phyloP scores from a whole-genome alignment of 2,329 filamentous ascomycete genomes.

The Fusarium armeniacum region DNA sequence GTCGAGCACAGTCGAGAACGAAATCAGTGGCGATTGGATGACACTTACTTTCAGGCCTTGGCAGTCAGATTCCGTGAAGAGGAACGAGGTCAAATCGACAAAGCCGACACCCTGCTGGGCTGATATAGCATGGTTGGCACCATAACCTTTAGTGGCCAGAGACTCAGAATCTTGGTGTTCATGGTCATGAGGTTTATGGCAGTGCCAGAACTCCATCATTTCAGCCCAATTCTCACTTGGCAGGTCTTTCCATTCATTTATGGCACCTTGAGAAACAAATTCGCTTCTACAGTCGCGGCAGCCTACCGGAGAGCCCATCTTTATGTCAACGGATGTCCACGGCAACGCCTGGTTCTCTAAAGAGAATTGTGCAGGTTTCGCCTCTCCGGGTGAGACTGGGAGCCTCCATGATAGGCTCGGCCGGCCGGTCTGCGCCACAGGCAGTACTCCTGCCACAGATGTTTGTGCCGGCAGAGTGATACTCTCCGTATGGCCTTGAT shows the following conservation, averaged over 20 bases:
- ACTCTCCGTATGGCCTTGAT: conserved; percentile 56
- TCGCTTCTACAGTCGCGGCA: conserved; percentile 58
- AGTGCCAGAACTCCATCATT: conserved; percentile 99
- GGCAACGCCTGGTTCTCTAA: conserved; percentile 61
- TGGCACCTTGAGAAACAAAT: conserved; percentile 57
- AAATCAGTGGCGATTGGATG: conserved; percentile 30
- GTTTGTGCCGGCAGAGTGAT: conserved; percentile 62
- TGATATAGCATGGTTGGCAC: conserved; percentile 80
- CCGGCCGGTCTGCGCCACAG: conserved; percentile 53
- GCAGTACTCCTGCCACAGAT: conserved; percentile 54
- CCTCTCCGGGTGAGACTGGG: conserved; percentile 55
- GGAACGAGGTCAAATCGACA: conserved; percentile 83
- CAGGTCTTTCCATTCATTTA: conserved; percentile 85
- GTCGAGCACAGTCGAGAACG: conserved; percentile 16
- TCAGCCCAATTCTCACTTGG: conserved; percentile 98
- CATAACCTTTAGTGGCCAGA: conserved; percentile 79
- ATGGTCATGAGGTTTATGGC: conserved; percentile 86
- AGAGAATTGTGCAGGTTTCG: conserved; percentile 47
- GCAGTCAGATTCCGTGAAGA: conserved; percentile 79
- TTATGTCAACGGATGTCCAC: conserved; percentile 69
- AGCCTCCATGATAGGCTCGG: conserved; percentile 68
- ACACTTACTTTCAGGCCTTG: conserved; percentile 56
- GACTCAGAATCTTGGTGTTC: conserved; percentile 60
- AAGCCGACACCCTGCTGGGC: conserved; percentile 78
- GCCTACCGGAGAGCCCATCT: conserved; percentile 56